A percentile compares a stretch with the other conserved stretches of the same genome.
Evolutionary conservation across 129 eudicot genomes (phyloP).

Genomic region (Saussurea involucrata): DNA sequence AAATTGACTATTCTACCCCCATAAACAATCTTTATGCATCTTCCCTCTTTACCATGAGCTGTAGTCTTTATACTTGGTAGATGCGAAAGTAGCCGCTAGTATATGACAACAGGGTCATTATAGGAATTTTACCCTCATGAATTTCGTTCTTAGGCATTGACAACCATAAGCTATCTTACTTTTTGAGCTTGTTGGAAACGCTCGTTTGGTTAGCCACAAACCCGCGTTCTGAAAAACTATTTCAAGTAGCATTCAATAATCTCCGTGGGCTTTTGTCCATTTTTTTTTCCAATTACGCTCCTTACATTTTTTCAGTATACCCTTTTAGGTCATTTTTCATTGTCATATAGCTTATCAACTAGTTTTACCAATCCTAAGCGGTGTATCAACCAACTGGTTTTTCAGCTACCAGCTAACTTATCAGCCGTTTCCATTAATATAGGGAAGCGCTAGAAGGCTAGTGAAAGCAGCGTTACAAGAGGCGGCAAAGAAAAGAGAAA

Average conservation of each 20-base stretch:
- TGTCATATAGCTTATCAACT: neutral
- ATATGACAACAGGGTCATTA: neutral
- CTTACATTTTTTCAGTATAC: neutral
- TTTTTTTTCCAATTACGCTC: too few relatives aligned
- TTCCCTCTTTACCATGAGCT: neutral
- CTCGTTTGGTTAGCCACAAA: too few relatives aligned
- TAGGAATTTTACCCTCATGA: neutral
- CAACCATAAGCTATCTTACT: too few relatives aligned
- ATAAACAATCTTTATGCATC: neutral
- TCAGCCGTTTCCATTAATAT: neutral
- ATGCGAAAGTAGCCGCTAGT: neutral
- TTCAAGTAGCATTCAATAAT: too few relatives aligned
- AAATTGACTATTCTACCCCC: neutral
- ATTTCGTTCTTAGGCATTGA: neutral
- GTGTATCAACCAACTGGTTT: too few relatives aligned
- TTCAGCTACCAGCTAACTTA: too few relatives aligned
- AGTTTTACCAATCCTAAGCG: too few relatives aligned
- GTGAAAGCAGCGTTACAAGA: constrained; percentile 79
- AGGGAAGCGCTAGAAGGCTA: constrained; percentile 88
- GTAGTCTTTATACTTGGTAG: neutral
- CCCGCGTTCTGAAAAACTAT: too few relatives aligned
- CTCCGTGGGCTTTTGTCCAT: too few relatives aligned
- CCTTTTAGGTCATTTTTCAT: neutral
- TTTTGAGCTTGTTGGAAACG: too few relatives aligned
- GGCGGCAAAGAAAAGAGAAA: constrained; percentile 89